Percentiles rank a stretch among this genome's conserved stretches.
These are phyloP conservation scores for Evansstolkia leycettana DNA, from an alignment of 495 filamentous ascomycete genomes.

Conservation along the genomic window DNA sequence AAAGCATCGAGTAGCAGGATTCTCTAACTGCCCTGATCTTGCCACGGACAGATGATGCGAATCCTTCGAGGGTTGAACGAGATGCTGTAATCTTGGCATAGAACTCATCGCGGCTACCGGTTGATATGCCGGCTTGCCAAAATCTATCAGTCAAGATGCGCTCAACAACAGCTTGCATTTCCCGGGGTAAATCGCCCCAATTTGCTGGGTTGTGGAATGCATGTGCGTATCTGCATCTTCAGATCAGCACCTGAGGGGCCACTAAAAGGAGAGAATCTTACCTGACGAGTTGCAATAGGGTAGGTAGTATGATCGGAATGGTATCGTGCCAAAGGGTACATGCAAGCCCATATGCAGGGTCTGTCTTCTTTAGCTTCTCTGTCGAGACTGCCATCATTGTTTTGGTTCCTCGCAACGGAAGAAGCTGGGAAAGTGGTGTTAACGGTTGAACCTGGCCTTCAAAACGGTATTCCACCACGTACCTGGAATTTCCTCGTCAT, in stretches of 20 bases:
- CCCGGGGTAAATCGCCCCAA: constrained; percentile 67
- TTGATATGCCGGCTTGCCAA: constrained; percentile 97
- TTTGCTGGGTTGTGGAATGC: constrained; percentile 83
- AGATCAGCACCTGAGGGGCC: constrained; percentile 4
- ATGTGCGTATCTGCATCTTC: constrained; percentile 60
- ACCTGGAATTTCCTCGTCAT: constrained; percentile 58
- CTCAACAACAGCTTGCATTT: constrained; percentile 65
- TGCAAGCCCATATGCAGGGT: constrained; percentile 54
- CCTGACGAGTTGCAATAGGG: constrained; percentile 74
- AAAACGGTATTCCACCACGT: constrained; percentile 5
- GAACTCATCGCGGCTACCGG: constrained; percentile 89
- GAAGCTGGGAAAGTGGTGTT: constrained; percentile 27
- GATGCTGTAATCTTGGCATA: constrained; percentile 84
- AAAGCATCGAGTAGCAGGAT: constrained; percentile 84
- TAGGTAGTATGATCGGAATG: constrained; percentile 74
- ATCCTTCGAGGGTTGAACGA: constrained; percentile 78
- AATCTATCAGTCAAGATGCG: constrained; percentile 90
- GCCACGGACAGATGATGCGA: constrained; percentile 84
- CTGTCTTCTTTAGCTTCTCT: constrained; percentile 66
- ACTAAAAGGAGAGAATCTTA: constrained; percentile 20
- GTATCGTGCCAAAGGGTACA: constrained; percentile 71
- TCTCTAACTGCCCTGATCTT: constrained; percentile 82
- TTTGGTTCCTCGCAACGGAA: constrained; percentile 80
- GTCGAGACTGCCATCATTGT: constrained; percentile 80
- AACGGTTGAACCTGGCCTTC: constrained; percentile 1